Evolutionary conservation across 306 rosid species (phyloP).

Genomic region (Alnus glutinosa): DNA sequence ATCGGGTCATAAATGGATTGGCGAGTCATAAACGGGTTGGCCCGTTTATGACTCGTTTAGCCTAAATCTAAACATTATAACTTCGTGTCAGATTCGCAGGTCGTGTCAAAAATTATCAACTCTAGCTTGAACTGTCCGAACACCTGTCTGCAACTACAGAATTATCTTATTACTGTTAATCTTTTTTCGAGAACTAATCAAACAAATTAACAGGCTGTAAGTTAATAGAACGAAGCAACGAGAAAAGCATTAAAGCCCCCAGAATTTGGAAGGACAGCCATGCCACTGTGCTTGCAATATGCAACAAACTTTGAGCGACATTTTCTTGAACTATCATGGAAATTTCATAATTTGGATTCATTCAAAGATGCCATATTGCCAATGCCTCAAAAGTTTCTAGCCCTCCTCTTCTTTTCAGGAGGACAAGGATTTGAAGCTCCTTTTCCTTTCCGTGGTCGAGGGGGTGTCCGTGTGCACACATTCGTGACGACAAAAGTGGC

Average conservation of each 20-base stretch:
- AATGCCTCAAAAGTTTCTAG: conserved; percentile 8
- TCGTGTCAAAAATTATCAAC: no score
- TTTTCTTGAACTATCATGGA: neutral
- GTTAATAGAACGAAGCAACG: no score
- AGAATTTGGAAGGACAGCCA: neutral
- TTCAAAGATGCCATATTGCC: conserved; percentile 18
- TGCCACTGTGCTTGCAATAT: neutral
- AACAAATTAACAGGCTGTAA: neutral
- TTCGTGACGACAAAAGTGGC: conserved; percentile 36
- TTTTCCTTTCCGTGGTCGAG: conserved; percentile 16
- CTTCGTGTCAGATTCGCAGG: no score
- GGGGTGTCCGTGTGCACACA: conserved; percentile 34
- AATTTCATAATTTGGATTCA: neutral
- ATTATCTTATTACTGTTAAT: no score
- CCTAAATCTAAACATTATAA: no score
- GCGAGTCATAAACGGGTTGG: no score
- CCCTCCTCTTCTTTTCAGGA: conserved; percentile 31
- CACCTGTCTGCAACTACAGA: no score
- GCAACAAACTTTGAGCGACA: neutral
- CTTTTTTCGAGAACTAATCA: no score
- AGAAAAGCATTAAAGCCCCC: neutral
- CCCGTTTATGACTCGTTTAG: no score
- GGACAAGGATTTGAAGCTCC: conserved; percentile 28
- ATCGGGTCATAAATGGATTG: no score
- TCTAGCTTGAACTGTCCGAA: no score